Conservation (phyloP, 768 basidiomycete species). For the Cyclocybe aegerita region DNA sequence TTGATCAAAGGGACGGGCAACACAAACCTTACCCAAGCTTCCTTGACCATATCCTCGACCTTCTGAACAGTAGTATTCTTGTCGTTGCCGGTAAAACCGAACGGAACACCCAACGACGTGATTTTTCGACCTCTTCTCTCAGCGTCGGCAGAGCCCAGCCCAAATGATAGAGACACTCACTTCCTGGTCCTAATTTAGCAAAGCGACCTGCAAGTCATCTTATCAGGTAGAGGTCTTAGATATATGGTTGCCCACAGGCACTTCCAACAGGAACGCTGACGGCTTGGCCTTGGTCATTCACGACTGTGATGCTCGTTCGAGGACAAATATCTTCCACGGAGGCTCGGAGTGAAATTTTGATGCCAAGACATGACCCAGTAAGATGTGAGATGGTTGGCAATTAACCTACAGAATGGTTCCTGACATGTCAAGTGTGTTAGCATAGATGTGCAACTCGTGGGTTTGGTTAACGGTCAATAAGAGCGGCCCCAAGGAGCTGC, state of each 20-base stretch:
- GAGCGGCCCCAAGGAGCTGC: neutral
- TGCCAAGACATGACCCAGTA: constrained; percentile 26
- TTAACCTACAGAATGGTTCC: constrained; percentile 7
- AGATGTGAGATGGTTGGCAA: neutral
- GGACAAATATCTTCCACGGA: constrained; percentile 74
- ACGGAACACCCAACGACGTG: constrained; percentile 80
- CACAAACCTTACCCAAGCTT: constrained; percentile 57
- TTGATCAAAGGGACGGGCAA: too few relatives aligned
- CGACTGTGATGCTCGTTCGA: constrained; percentile 85
- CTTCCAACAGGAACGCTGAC: constrained; percentile 39
- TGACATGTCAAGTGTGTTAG: constrained; percentile 65
- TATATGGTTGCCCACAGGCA: constrained; percentile 10
- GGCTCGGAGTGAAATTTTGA: constrained; percentile 62
- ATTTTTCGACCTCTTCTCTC: constrained; percentile 57
- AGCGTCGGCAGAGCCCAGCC: constrained; percentile 28
- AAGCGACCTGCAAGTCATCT: constrained; percentile 47
- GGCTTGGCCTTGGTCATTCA: constrained; percentile 37
- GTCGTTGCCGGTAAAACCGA: constrained; percentile 71
- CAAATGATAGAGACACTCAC: constrained; percentile 36
- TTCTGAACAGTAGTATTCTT: constrained; percentile 73
- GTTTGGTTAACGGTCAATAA: constrained; percentile 28
- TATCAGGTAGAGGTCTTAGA: neutral
- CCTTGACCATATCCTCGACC: constrained; percentile 75
- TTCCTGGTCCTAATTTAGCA: constrained; percentile 68
- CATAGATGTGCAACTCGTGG: constrained; percentile 82